These are phyloP conservation scores for Nemania sp. DNA, from an alignment of 2,329 filamentous ascomycete genomes.

Conservation along the genomic window DNA sequence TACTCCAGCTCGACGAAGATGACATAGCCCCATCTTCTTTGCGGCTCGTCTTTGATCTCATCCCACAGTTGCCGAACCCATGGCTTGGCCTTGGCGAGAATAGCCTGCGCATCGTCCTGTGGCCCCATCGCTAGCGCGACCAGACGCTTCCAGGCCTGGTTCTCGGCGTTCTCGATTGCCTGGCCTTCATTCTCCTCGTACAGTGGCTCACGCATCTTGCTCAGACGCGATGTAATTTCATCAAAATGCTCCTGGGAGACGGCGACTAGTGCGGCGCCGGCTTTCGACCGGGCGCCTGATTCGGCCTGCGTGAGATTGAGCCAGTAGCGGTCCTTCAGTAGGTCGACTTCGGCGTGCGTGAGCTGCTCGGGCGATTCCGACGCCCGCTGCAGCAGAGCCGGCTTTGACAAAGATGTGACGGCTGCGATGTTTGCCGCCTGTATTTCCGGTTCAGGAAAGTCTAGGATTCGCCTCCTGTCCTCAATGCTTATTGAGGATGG, in stretches of 20 bases:
- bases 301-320: neutral
- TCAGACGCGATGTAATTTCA: neutral
- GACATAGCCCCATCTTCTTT: neutral
- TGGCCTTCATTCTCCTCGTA: neutral
- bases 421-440: neutral
- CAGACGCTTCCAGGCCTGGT: neutral
- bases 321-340: neutral
- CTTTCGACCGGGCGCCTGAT: neutral
- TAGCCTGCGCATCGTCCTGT: neutral
- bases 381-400: neutral
- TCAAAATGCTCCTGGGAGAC: neutral
- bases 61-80: constrained; percentile 1
- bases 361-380: neutral
- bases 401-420: neutral
- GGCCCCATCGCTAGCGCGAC: neutral
- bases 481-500: too few relatives aligned
- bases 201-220: neutral
- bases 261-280: neutral
- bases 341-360: neutral
- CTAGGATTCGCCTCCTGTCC: neutral
- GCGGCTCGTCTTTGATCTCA: neutral
- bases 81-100: neutral
- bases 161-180: neutral
- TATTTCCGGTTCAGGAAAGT: neutral
- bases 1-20: neutral